Evolutionary conservation across 2,329 filamentous ascomycete genomes (phyloP).

Genomic region (Cladosporium sp.): DNA sequence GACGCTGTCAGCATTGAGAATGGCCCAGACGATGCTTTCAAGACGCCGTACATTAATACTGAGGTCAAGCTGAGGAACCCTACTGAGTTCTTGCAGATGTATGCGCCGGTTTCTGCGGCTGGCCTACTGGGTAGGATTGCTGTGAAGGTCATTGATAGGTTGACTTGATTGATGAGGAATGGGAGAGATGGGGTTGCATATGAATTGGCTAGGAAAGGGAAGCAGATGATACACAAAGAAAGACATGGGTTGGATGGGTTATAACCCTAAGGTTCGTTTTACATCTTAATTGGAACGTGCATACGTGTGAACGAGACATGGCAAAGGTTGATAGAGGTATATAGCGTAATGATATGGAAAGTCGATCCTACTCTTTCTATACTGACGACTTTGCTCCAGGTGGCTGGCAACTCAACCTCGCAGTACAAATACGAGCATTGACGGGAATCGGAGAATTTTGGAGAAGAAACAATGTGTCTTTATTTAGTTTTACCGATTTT

Average conservation of each 20-base stretch:
- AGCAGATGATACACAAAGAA: neutral
- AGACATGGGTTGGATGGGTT: neutral
- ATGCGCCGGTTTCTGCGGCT: constrained; percentile 36
- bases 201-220: constrained; percentile 15
- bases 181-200: constrained; percentile 25
- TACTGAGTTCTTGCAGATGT: constrained; percentile 42
- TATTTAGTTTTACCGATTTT: too few relatives aligned
- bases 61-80: constrained; percentile 38
- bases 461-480: too few relatives aligned
- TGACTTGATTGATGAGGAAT: neutral
- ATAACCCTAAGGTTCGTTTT: neutral
- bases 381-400: too few relatives aligned
- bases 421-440: too few relatives aligned
- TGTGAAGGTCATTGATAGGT: constrained; percentile 13
- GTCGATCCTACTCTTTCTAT: too few relatives aligned
- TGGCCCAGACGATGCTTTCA: constrained; percentile 28
- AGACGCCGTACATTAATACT: constrained; percentile 45
- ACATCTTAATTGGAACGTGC: neutral
- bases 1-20: constrained; percentile 29
- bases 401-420: too few relatives aligned
- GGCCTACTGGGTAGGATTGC: constrained; percentile 32
- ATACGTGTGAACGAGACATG: neutral
- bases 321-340: neutral
- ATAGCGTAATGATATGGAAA: too few relatives aligned
- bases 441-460: too few relatives aligned